Percentiles rank a stretch among this genome's conserved stretches.
phyloP scores from a whole-genome alignment of 2,329 filamentous ascomycete genomes.

The Cylindrodendrum hubeiense region DNA sequence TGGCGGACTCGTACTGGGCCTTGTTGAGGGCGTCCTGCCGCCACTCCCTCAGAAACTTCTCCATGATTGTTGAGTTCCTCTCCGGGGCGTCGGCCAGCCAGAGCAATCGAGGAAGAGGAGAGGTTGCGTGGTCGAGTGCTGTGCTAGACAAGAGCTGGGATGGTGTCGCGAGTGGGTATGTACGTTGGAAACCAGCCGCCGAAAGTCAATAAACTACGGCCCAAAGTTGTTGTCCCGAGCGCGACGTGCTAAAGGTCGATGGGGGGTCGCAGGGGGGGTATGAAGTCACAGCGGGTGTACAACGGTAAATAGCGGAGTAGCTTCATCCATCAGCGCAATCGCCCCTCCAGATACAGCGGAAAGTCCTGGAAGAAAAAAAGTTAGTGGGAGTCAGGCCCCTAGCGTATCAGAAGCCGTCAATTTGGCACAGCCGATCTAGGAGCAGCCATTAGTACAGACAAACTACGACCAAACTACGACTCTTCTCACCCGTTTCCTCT shows the following conservation, averaged over 20 bases:
- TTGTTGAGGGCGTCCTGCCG: conserved; percentile 95
- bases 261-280: conserved; percentile 36
- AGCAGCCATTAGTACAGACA: conserved; percentile 31
- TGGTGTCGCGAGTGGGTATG: conserved; percentile 32
- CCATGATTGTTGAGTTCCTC: conserved; percentile 70
- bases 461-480: conserved; percentile 7
- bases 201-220: conserved; percentile 38
- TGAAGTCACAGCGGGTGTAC: conserved; percentile 40
- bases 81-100: conserved; percentile 14
- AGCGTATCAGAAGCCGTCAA: conserved; percentile 43
- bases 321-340: conserved; percentile 32
- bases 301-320: conserved; percentile 47
- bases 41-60: conserved; percentile 94
- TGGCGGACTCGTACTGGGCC: conserved; percentile 95
- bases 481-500: conserved; percentile 14
- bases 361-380: conserved; percentile 36
- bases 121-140: conserved; percentile 2
- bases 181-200: conserved; percentile 34
- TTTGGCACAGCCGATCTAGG: conserved; percentile 48
- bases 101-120: not conserved
- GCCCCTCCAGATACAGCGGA: conserved; percentile 24
- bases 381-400: conserved; percentile 18
- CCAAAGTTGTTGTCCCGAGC: conserved; percentile 26
- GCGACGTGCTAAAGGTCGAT: conserved; percentile 33
- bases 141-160: conserved; percentile 6